Base-by-base conservation (phyloP, 257 asterid genomes). In the Solanum sitiens region DNA sequence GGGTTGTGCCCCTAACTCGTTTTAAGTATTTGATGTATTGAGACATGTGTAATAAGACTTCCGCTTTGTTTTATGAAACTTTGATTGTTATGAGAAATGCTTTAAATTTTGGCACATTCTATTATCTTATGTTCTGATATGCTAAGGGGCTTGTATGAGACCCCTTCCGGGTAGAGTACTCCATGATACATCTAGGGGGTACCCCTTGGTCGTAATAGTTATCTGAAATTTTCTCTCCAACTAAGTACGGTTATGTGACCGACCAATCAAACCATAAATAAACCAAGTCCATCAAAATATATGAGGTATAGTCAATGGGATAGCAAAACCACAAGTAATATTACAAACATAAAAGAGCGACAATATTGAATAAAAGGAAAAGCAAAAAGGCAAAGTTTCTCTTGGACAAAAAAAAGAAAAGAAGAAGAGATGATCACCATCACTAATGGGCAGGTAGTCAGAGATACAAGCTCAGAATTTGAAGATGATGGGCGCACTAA, bases 401-500 rank as follows among this genome's bases (percentile, higher is more conserved):
- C 9, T 44, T 27, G 39, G 39, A 77, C 23, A 47, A 79, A 25
- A n/a, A 45, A 30, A 16, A 27, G 21, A 30, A 44, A 27, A 27
- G 30, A 27, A 27, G 21, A 44, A 77, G 4, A 3, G 9, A 42
- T 40, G 21, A 12, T 56, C 84, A 77, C 14, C 84, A 42, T 44
- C 84, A 8, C 20, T n/a, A 77, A 45, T 44, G 84, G 27, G 93
- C 92, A 7, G 93, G 94, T 40, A 87, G 86, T 50, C 8, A 14
- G 21, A 50, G 21, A 15, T 50, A 21, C 21, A 13, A 15, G 14
- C 21, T 8, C 59, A 50, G 21, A 15, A 50, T 15, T 50, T 50
- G 59, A 50, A 50, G 8, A 50, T 50, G 59, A 50, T 15, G 8
- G 8, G 8, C 14, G 59, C 59, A 50, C 59, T 20, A 50, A 50